Conservation (phyloP, 805 yeast genomes). For the Metschnikowia santaceciliae region DNA sequence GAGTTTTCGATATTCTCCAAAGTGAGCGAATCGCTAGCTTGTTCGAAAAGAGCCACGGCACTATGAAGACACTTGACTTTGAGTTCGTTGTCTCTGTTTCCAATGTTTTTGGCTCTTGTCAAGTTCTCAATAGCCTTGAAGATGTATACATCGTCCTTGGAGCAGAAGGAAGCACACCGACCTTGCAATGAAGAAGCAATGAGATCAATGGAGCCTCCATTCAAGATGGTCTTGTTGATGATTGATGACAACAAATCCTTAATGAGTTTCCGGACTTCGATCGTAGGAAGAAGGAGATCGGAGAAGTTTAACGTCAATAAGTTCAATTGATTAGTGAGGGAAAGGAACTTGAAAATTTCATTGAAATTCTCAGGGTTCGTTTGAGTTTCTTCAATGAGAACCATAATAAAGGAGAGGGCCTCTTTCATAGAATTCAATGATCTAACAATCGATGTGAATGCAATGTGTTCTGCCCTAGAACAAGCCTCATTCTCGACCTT, state of each 20-base stretch:
- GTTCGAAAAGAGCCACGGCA: slow-evolving; percentile 72
- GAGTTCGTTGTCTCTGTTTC: slow-evolving; percentile 65
- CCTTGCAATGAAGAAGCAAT: slow-evolving; percentile 86
- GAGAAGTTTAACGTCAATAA: slow-evolving; percentile 65
- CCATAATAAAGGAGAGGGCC: slow-evolving; percentile 82
- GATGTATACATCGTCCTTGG: slow-evolving; percentile 87
- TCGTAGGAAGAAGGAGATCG: slow-evolving; percentile 72
- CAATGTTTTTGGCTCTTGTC: slow-evolving; percentile 77
- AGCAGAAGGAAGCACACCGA: slow-evolving; percentile 91
- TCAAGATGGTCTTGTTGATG: slow-evolving; percentile 79
- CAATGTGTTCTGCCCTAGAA: slow-evolving; percentile 86
- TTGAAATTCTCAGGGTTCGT: slow-evolving; percentile 43
- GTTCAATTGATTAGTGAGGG: slow-evolving; percentile 63
- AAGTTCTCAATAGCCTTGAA: slow-evolving; percentile 92
- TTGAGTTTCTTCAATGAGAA: slow-evolving; percentile 70
- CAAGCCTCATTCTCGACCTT: slow-evolving; percentile 61
- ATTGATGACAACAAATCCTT: slow-evolving; percentile 86
- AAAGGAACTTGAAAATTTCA: slow-evolving; percentile 66
- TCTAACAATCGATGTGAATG: slow-evolving; percentile 71
- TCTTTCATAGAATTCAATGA: slow-evolving; percentile 78
- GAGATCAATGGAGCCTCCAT: slow-evolving; percentile 90
- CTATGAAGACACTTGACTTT: slow-evolving; percentile 62
- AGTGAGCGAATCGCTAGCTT: slow-evolving; percentile 72
- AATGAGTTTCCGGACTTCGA: slow-evolving; percentile 58
- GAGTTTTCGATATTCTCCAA: slow-evolving; percentile 81